Evolutionary conservation across 495 filamentous ascomycete genomes (phyloP).

Genomic region (Aspergillus affinis): DNA sequence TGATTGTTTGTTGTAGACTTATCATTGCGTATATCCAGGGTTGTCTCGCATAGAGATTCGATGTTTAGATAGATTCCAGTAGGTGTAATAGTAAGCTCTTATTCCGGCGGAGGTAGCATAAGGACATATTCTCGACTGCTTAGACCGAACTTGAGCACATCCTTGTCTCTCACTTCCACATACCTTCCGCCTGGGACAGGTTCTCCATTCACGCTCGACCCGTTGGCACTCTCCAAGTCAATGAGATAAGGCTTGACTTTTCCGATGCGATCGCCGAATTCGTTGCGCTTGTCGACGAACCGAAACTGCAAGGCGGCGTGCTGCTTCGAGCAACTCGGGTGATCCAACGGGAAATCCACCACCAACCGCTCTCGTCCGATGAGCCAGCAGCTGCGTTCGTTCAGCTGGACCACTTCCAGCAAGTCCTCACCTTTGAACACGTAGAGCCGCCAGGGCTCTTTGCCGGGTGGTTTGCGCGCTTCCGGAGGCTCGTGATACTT

Average conservation of each 20-base stretch:
- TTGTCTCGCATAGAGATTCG: neutral
- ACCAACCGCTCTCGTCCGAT: constrained; percentile 76
- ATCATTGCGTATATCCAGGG: neutral
- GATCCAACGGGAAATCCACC: constrained; percentile 80
- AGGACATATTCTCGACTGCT: constrained; percentile 86
- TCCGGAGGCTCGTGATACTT: constrained; percentile 97
- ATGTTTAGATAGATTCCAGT: neutral
- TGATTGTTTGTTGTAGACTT: neutral
- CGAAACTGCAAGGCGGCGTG: constrained; percentile 96
- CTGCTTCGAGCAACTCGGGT: constrained; percentile 90
- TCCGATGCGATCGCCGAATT: constrained; percentile 78
- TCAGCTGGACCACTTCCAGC: constrained; percentile 75
- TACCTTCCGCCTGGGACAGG: constrained; percentile 71
- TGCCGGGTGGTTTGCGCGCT: constrained; percentile 79
- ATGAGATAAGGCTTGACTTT: constrained; percentile 88
- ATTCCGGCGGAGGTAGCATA: constrained; percentile 57
- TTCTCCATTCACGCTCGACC: constrained; percentile 78
- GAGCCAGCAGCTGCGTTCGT: constrained; percentile 81
- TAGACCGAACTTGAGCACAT: constrained; percentile 82
- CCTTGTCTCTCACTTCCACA: constrained; percentile 82
- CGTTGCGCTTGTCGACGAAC: constrained; percentile 75
- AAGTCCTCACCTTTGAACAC: constrained; percentile 85
- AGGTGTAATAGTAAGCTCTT: neutral
- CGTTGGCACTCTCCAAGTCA: constrained; percentile 92
- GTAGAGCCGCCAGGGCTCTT: constrained; percentile 83